Evolutionary conservation across 805 yeast species (phyloP).

Genomic region (Pichia nanzhaoensis): DNA sequence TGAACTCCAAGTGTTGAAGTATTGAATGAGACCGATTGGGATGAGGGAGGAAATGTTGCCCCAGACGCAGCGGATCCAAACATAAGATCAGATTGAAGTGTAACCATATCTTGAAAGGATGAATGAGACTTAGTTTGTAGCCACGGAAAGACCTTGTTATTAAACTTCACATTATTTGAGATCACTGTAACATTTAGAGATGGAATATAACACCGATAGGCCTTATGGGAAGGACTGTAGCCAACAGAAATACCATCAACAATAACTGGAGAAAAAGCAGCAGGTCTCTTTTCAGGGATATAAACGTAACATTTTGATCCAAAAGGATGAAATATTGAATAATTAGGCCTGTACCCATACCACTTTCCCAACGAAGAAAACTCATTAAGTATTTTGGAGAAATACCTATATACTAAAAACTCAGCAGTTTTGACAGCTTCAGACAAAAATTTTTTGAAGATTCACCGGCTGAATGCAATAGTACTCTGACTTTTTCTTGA

Average conservation of each 20-base stretch:
- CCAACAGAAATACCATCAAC: conserved; percentile 7
- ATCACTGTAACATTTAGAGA: conserved; percentile 13
- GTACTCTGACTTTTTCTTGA: background rate
- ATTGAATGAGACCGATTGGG: too few species aligned
- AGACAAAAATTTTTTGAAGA: conserved; percentile 2
- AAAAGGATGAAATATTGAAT: conserved; percentile 2
- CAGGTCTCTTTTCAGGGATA: conserved; percentile 2
- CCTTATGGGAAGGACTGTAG: conserved; percentile 3
- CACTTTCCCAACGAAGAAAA: conserved; percentile 2
- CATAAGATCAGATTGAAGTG: background rate
- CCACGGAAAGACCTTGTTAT: background rate
- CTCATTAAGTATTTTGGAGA: background rate
- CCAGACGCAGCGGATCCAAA: background rate
- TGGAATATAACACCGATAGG: conserved; percentile 7
- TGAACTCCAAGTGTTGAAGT: too few species aligned
- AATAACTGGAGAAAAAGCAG: conserved; percentile 1
- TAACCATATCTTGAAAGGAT: background rate
- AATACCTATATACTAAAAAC: conserved; percentile 4
- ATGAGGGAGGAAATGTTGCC: background rate
- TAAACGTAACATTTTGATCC: background rate
- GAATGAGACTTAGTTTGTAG: background rate
- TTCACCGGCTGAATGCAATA: conserved; percentile 1
- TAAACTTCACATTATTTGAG: conserved; percentile 6
- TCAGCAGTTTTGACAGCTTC: conserved; percentile 7
- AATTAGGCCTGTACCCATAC: conserved; percentile 3